Evolutionary conservation across 2,329 filamentous ascomycete genomes (phyloP), one percentile per base, ranked within the genome.

Genomic region (Colletotrichum shisoi): DNA sequence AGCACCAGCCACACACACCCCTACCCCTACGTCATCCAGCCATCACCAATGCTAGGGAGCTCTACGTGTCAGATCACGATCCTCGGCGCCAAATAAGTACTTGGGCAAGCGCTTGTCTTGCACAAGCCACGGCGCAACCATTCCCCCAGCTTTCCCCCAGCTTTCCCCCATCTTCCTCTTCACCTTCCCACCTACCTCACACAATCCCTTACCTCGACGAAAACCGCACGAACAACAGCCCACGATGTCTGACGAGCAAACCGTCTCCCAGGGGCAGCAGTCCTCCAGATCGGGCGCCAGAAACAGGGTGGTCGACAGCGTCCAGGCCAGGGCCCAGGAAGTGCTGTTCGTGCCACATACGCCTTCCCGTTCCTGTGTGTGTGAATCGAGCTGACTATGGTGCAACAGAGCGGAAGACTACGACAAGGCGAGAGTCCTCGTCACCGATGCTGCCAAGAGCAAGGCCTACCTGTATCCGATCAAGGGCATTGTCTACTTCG

Each of bases 401-500:
- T 44, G 48, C 19, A 34, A 46, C 70, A 88, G 86, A 49, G 82
- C 87, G 70, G 89, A 94, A 71, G 94, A 97, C 74, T 89, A 89
- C 63, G 83, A 86, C 68, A 87, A 89, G 70, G 85, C 91, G 62
- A 87, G 82, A 71, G 78, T 78, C 17, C 81, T 93, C 44, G 83
- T 92, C 48, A 79, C 84, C 46, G 87, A 92, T 73, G 91, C 92
- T 39, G 86, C 89, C 58, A 87, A 84, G 72, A 96, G 93, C 70
- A 87, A 88, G 57, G 87, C 93, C 13, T 72, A 72, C 54, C 58
- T 96, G 70, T 97, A 97, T 78, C 94, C 94, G 31, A 84, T 97
- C 78, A 93, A 85, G 82, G 87, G 87, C 2, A 85, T 89, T 59
- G 71, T 83, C 73, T 89, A 89, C 76, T 87, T 89, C 72, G 53